Evolutionary conservation across 208 protist genomes (phyloP), one percentile per base, ranked within the genome.

Genomic region (Leishmania major): DNA sequence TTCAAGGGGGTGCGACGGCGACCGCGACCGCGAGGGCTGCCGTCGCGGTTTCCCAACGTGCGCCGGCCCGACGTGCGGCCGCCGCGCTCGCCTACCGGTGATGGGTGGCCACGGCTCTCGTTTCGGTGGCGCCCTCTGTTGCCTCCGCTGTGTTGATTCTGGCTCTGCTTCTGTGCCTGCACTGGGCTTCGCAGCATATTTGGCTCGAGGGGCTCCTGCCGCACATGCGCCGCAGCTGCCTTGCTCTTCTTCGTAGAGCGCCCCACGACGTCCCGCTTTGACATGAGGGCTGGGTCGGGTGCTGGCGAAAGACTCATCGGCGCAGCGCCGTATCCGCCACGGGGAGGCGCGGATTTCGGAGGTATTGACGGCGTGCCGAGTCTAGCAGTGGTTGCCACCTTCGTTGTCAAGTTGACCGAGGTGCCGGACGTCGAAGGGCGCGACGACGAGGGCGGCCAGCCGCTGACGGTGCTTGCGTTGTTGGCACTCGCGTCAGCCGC

Each of bases 161-260:
- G 53, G 7, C 4, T 45, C n/a, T 59, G 47, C 45, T n/a, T 70
- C 66, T 45, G n/a, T 45, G 51, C 15, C n/a, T 55, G 76, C 47
- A 51, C 47, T 53, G 76, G 22, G 66, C 73, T 15, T 22, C 60
- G 25, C 67, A 77, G 35, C 31, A 10, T 22, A 35, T 60, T 69
- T 49, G 62, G 67, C 25, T 72, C 28, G 64, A 80, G n/a, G 8
- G 37, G 75, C 45, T 73, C 17, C 53, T 77, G 75, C 53, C 31
- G 75, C 73, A 70, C 45, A 37, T 82, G 80, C n/a, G 78, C 77
- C 31, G 78, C 77, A 28, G 74, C 69, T 51, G 70, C 60, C 53
- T 77, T 84, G 22, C 74, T 80, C 67, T 85, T 89, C 79, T 91
- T 88, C 72, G 80, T 82, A 59, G 79, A 79, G 55, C 77, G 60